Conservation (phyloP, 2,329 filamentous ascomycete species). For the Exophiala aquamarina region DNA sequence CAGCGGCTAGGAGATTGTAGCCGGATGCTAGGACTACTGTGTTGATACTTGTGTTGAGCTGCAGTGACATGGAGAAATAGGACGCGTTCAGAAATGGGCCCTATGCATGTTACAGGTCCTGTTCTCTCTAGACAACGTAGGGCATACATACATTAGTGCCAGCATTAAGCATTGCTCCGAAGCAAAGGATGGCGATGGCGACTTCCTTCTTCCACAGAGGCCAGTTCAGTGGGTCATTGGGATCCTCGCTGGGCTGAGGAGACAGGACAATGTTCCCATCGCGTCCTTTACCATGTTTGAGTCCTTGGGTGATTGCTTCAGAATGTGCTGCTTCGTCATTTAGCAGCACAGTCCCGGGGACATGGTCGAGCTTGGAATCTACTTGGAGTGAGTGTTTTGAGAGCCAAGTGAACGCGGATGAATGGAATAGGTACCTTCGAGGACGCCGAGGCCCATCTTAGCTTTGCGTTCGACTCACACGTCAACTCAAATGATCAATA, state of each 20-base stretch:
- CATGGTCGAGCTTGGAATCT: constrained; percentile 25
- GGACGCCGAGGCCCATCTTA: constrained; percentile 22
- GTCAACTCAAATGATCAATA: no score
- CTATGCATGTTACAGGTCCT: constrained; percentile 7
- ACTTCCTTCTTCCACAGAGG: constrained; percentile 31
- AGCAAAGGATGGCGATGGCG: constrained; percentile 30
- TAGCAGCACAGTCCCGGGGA: constrained; percentile 22
- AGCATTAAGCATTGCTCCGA: constrained; percentile 31
- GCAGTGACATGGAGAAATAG: constrained; percentile 20
- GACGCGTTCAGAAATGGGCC: constrained; percentile 26
- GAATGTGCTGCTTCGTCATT: constrained; percentile 24
- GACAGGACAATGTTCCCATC: constrained; percentile 27
- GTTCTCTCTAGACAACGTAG: background rate
- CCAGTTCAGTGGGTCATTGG: constrained; percentile 34
- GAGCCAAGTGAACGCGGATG: background rate
- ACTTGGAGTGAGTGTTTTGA: background rate
- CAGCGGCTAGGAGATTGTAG: constrained; percentile 27
- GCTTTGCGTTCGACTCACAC: background rate
- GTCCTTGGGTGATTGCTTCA: constrained; percentile 16
- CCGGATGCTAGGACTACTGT: constrained; percentile 24
- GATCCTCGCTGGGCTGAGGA: constrained; percentile 31
- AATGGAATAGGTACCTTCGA: constrained; percentile 11
- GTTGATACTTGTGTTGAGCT: constrained; percentile 20
- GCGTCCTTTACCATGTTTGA: constrained; percentile 24
- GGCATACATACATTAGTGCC: constrained; percentile 22